phyloP scores from a whole-genome alignment of 1,284 basidiomycete genomes.

The Cryptococcus depauperatus region DNA sequence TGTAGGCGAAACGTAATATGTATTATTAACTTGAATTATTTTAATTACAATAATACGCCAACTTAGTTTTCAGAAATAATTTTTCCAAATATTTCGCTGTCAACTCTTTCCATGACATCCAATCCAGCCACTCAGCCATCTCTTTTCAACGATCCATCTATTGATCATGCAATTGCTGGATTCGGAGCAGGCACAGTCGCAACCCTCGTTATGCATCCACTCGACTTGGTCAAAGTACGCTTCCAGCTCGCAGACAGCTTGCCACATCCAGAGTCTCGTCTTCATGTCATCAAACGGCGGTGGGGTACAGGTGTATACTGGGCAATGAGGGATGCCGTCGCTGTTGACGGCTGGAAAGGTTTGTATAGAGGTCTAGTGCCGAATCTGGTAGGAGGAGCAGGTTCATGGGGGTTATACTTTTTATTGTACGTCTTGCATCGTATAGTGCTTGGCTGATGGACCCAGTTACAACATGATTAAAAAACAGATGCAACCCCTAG shows the following conservation, averaged over 20 bases:
- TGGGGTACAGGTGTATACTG: slow-evolving; percentile 71
- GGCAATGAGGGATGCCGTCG: slow-evolving; percentile 66
- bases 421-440: slow-evolving; percentile 63
- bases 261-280: slow-evolving; percentile 1
- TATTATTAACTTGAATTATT: too few relatives aligned
- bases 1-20: too few relatives aligned
- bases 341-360: slow-evolving; percentile 69
- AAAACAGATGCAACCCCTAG: slow-evolving; percentile 50
- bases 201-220: slow-evolving; percentile 93
- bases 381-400: slow-evolving; percentile 93
- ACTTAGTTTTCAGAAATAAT: too few relatives aligned
- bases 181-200: slow-evolving; percentile 87
- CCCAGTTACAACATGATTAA: slow-evolving; percentile 90
- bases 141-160: slow-evolving; percentile 39
- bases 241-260: slow-evolving; percentile 73
- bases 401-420: slow-evolving; percentile 96
- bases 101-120: not conserved
- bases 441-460: not conserved
- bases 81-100: not conserved
- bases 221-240: slow-evolving; percentile 93
- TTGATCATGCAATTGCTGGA: slow-evolving; percentile 87
- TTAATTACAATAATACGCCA: too few relatives aligned
- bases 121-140: slow-evolving; percentile 4
- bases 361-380: slow-evolving; percentile 84
- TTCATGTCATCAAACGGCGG: slow-evolving; percentile 45